Percentiles rank a stretch among this genome's conserved stretches.
These are phyloP conservation scores for Verticillium alfalfae DNA, from an alignment of 2,329 filamentous ascomycete species.

Conservation along the genomic window DNA sequence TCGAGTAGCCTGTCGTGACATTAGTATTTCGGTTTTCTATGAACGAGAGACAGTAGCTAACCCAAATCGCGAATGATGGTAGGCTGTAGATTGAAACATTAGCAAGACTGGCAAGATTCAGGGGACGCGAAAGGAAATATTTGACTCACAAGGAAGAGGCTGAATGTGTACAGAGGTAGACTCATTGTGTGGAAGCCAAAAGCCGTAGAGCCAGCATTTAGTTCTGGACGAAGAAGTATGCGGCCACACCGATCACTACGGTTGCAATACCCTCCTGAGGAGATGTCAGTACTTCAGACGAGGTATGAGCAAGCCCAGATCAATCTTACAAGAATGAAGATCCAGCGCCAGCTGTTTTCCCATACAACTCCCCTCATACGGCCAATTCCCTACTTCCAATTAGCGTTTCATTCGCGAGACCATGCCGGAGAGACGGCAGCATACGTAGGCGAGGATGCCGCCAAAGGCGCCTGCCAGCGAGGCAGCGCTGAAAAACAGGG, in stretches of 20 bases:
- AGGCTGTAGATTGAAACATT: conserved; percentile 9
- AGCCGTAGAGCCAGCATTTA: conserved; percentile 70
- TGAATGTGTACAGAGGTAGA: conserved; percentile 51
- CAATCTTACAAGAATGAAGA: conserved; percentile 49
- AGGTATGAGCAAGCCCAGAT: background rate
- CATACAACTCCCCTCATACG: conserved; percentile 48
- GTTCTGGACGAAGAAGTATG: conserved; percentile 61
- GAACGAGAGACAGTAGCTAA: background rate
- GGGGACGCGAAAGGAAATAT: background rate
- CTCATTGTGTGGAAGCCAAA: conserved; percentile 71
- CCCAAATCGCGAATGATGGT: conserved; percentile 28
- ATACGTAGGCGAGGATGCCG: conserved; percentile 48
- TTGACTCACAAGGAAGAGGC: conserved; percentile 45
- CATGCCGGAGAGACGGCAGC: conserved; percentile 4
- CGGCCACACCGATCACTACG: conserved; percentile 40
- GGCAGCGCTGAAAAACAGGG: conserved; percentile 50
- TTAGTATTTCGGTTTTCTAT: conserved; percentile 37
- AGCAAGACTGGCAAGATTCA: background rate
- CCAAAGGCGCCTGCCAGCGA: conserved; percentile 52
- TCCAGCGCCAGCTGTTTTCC: conserved; percentile 51
- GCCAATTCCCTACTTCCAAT: conserved; percentile 39
- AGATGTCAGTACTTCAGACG: conserved; percentile 27
- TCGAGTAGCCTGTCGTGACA: conserved; percentile 46
- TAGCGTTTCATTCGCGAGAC: accelerated
- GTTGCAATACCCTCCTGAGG: conserved; percentile 49